These are phyloP conservation scores for Fraxinus ornus DNA, from an alignment of 305 asterid genomes.

Conservation along the genomic window DNA sequence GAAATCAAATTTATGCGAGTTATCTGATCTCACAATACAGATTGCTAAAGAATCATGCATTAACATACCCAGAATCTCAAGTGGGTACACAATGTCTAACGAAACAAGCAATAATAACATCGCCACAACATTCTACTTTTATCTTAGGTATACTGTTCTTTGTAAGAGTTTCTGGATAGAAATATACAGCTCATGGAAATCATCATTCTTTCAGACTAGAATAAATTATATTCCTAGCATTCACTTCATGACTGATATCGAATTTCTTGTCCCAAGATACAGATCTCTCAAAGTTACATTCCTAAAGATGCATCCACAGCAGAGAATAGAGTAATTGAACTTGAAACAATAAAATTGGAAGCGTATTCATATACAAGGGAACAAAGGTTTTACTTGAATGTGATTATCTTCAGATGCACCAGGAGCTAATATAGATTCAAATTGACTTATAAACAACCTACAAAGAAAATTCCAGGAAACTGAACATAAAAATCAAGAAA, in stretches of 20 bases:
- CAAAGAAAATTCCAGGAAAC: conserved; percentile 25
- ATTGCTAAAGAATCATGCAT: conserved; percentile 18
- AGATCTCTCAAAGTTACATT: conserved; percentile 29
- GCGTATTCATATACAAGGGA: conserved; percentile 18
- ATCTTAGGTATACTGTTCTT: conserved; percentile 7
- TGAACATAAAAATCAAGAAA: conserved; percentile 14
- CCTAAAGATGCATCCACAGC: conserved; percentile 18
- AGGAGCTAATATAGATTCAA: conserved; percentile 48
- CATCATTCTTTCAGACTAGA: conserved; percentile 9
- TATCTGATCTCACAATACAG: conserved; percentile 6
- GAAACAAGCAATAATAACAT: neutral
- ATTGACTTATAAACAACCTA: conserved; percentile 73
- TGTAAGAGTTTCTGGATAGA: conserved; percentile 10
- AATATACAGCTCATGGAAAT: conserved; percentile 18
- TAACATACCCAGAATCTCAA: conserved; percentile 2
- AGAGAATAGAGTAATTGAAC: conserved; percentile 13
- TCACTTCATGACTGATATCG: conserved; percentile 26
- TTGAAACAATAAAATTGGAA: conserved; percentile 6
- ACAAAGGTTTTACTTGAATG: conserved; percentile 50
- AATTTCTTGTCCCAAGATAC: conserved; percentile 29
- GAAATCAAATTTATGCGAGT: neutral
- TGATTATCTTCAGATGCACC: conserved; percentile 48
- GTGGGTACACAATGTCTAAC: conserved; percentile 1
- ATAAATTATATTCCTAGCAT: conserved; percentile 21
- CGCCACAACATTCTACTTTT: conserved; percentile 1